Percentiles rank a stretch among this genome's conserved stretches.
These are phyloP conservation scores for Xylariaceae sp. DNA, from an alignment of 2,329 filamentous ascomycete genomes.

Conservation along the genomic window DNA sequence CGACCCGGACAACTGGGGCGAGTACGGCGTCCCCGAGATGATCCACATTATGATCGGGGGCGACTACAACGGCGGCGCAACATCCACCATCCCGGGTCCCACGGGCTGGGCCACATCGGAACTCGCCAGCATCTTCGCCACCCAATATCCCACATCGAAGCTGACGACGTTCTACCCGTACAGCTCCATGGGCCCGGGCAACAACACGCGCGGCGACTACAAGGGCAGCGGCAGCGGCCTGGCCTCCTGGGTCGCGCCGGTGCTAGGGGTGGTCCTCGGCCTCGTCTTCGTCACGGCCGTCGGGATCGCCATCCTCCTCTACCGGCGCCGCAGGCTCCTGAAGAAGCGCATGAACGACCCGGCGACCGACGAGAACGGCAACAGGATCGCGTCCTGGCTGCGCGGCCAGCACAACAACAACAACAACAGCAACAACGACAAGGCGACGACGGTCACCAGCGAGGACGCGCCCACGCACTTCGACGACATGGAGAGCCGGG, in stretches of 20 bases:
- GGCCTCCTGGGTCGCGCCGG: conserved; percentile 61
- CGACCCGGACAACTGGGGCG: conserved; percentile 61
- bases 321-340: conserved; percentile 51
- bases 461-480: conserved; percentile 44
- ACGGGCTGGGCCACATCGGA: conserved; percentile 55
- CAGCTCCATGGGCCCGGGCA: conserved; percentile 34
- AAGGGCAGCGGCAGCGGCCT: conserved; percentile 43
- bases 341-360: conserved; percentile 42
- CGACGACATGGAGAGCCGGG: conserved; percentile 44
- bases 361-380: conserved; percentile 50
- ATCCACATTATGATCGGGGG: conserved; percentile 72
- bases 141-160: conserved; percentile 57
- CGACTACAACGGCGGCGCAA: conserved; percentile 67
- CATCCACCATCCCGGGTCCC: conserved; percentile 63
- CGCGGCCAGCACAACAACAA: conserved; percentile 43
- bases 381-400: conserved; percentile 57
- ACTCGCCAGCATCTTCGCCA: conserved; percentile 57
- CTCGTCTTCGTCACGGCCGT: conserved; percentile 57
- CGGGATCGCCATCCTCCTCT: conserved; percentile 55
- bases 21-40: conserved; percentile 70
- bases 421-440: conserved; percentile 46
- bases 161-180: conserved; percentile 67
- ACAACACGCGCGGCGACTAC: conserved; percentile 32
- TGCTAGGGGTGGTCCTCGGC: conserved; percentile 64
- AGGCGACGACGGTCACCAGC: conserved; percentile 49